A percentile compares a stretch with the other conserved stretches of the same genome.
phyloP scores from a whole-genome alignment of 163 green algal species.

The Smithsoniella earleae region DNA sequence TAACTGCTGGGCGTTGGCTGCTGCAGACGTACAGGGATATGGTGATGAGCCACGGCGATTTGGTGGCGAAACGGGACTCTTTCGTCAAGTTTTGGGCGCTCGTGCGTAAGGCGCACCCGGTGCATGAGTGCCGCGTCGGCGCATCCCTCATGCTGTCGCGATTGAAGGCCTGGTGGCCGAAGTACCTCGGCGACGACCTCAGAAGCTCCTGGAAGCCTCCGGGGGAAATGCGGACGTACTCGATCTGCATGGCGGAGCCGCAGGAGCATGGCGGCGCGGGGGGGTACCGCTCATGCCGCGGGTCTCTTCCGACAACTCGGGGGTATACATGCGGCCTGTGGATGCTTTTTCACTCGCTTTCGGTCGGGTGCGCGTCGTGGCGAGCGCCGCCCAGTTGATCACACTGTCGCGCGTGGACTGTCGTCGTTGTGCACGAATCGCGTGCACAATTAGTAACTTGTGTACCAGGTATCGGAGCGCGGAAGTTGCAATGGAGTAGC shows the following conservation, averaged over 20 bases:
- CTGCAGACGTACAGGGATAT: conserved; percentile 22
- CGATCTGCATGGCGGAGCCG: neutral
- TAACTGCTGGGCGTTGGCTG: too few species aligned
- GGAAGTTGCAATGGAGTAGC: too few species aligned
- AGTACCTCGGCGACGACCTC: conserved; percentile 11
- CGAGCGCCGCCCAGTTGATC: conserved; percentile 10
- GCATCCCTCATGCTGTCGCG: conserved; percentile 8
- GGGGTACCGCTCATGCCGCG: conserved; percentile 44
- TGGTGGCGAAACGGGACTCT: neutral
- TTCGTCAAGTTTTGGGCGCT: conserved; percentile 6
- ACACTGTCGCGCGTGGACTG: conserved; percentile 28
- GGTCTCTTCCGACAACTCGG: conserved; percentile 40
- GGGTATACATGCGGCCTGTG: conserved; percentile 80
- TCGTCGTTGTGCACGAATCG: too few species aligned
- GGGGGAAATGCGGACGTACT: neutral
- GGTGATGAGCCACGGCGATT: neutral
- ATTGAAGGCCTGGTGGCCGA: conserved; percentile 33
- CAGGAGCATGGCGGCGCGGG: conserved; percentile 12
- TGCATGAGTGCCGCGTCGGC: conserved; percentile 29
- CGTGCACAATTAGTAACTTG: too few species aligned
- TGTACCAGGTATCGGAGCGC: too few species aligned
- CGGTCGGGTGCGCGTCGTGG: conserved; percentile 37
- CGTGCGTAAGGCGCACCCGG: neutral
- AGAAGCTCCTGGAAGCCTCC: neutral
- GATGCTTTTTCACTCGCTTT: conserved; percentile 64